These are phyloP conservation scores for Quercus alba DNA, from an alignment of 306 rosid species.

Conservation along the genomic window DNA sequence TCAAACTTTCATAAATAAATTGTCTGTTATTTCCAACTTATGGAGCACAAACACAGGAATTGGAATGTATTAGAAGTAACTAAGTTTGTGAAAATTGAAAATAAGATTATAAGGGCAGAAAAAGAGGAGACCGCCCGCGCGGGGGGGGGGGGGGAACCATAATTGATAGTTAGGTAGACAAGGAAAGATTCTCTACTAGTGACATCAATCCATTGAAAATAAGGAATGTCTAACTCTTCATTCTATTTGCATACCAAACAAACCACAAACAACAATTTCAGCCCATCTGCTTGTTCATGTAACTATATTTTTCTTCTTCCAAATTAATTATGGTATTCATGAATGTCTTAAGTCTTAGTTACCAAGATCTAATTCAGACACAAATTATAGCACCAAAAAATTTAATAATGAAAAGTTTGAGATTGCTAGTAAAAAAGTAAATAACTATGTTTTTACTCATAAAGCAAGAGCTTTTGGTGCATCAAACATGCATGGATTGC, in stretches of 20 bases:
- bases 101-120: neutral
- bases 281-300: neutral
- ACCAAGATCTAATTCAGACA: neutral
- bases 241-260: neutral
- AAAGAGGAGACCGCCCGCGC: no score
- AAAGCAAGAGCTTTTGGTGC: neutral
- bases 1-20: neutral
- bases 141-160: no score
- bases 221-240: neutral
- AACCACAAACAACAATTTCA: neutral
- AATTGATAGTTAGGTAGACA: no score
- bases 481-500: conserved; percentile 8
- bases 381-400: neutral
- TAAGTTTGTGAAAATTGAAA: neutral
- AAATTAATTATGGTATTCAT: neutral
- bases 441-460: neutral
- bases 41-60: neutral
- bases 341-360: neutral
- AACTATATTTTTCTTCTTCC: neutral
- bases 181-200: neutral
- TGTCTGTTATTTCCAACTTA: neutral
- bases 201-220: neutral
- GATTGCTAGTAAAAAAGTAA: neutral
- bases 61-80: neutral
- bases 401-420: neutral